phyloP scores from a whole-genome alignment of 2,329 filamentous ascomycete genomes.

The Aureobasidium zeae region DNA sequence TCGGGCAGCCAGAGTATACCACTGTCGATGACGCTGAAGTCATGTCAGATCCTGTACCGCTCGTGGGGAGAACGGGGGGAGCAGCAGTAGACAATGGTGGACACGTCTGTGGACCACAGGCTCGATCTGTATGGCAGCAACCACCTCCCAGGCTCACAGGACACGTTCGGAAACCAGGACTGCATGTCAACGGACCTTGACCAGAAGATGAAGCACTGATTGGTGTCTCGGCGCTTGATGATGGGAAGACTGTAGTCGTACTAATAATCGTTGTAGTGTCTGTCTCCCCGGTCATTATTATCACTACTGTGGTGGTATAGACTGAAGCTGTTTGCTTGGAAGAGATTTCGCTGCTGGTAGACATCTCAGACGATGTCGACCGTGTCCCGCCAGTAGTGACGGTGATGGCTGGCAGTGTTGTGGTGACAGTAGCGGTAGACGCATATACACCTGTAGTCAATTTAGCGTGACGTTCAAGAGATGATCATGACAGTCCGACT shows the following conservation, averaged over 20 bases:
- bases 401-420: slow-evolving; percentile 20
- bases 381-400: slow-evolving; percentile 16
- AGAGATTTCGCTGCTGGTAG: slow-evolving; percentile 18
- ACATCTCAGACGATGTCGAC: slow-evolving; percentile 8
- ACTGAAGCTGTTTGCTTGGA: slow-evolving; percentile 18
- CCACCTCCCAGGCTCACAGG: slow-evolving; percentile 39
- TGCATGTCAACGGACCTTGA: slow-evolving; percentile 27
- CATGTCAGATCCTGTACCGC: slow-evolving; percentile 31
- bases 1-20: slow-evolving; percentile 54
- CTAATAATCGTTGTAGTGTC: slow-evolving; percentile 17
- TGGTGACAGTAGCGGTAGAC: slow-evolving; percentile 21
- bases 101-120: slow-evolving; percentile 29
- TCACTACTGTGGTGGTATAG: slow-evolving; percentile 22
- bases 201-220: slow-evolving; percentile 16
- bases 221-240: not conserved
- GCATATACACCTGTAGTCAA: slow-evolving; percentile 18
- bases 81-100: slow-evolving; percentile 7
- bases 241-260: slow-evolving; percentile 15
- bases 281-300: slow-evolving; percentile 13
- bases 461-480: not conserved
- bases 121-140: slow-evolving; percentile 39
- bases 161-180: slow-evolving; percentile 38
- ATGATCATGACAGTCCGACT: slow-evolving; percentile 34
- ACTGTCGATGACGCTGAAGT: slow-evolving; percentile 14
- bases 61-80: slow-evolving; percentile 33